phyloP scores from a whole-genome alignment of 371 early-diverging fungal genomes.

The Sporodiniella umbellata region DNA sequence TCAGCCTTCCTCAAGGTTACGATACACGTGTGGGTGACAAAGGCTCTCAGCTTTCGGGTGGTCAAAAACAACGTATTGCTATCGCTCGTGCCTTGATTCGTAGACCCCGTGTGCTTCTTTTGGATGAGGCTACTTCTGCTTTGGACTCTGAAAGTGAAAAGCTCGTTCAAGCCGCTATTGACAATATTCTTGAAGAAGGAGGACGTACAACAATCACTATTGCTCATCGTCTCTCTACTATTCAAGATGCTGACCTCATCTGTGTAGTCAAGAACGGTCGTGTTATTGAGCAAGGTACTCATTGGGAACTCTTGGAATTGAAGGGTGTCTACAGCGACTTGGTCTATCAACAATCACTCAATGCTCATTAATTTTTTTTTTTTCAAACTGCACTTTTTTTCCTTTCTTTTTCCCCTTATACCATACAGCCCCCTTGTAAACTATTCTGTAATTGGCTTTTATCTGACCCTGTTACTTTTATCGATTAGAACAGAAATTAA shows the following conservation, averaged over 20 bases:
- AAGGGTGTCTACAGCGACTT: conserved; percentile 36
- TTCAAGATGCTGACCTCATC: conserved; percentile 74
- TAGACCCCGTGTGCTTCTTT: conserved; percentile 80
- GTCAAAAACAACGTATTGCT: conserved; percentile 71
- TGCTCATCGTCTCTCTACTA: conserved; percentile 75
- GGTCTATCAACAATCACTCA: conserved; percentile 42
- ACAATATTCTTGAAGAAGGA: conserved; percentile 60
- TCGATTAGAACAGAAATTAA: too few relatives aligned
- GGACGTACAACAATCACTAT: conserved; percentile 68
- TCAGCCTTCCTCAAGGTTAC: conserved; percentile 66
- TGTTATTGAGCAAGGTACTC: conserved; percentile 82
- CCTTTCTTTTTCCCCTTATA: too few relatives aligned
- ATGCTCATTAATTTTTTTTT: conserved; percentile 22
- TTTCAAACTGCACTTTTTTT: background rate
- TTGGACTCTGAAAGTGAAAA: conserved; percentile 87
- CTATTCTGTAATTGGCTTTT: too few relatives aligned
- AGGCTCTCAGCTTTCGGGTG: conserved; percentile 68
- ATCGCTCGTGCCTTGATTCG: conserved; percentile 74
- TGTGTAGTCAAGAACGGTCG: conserved; percentile 73
- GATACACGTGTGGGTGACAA: conserved; percentile 78
- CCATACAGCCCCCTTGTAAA: too few relatives aligned
- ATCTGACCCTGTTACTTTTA: too few relatives aligned
- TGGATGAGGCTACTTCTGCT: conserved; percentile 97
- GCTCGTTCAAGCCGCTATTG: conserved; percentile 84
- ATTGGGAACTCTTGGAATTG: conserved; percentile 63